phyloP scores from a whole-genome alignment of 257 asterid genomes.

The Solanum chmielewskii region DNA sequence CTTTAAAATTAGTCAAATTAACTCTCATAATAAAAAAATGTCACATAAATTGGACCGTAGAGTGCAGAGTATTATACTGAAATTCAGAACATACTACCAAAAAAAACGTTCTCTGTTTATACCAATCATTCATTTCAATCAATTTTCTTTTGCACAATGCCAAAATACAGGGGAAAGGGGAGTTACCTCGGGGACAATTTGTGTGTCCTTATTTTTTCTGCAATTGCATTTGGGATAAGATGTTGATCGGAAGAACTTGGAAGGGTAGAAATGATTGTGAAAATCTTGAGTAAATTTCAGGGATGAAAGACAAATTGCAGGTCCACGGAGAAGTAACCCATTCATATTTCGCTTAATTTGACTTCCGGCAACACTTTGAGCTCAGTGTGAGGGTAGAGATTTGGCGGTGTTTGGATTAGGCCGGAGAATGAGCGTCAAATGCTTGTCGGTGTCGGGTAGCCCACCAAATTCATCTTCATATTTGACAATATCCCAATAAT shows the following conservation, averaged over 20 bases:
- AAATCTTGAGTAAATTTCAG: background rate
- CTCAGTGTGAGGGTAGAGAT: background rate
- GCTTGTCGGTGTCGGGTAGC: background rate
- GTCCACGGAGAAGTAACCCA: background rate
- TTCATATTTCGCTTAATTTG: background rate
- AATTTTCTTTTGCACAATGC: background rate
- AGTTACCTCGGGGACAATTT: slow-evolving; percentile 11
- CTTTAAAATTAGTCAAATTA: background rate
- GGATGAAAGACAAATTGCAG: background rate
- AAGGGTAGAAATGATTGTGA: background rate
- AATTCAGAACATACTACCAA: background rate
- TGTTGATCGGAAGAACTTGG: slow-evolving; percentile 1
- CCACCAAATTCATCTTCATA: background rate
- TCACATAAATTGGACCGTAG: background rate
- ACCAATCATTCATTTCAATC: background rate
- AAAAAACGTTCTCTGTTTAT: background rate
- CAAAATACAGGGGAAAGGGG: background rate
- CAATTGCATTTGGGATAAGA: slow-evolving; percentile 18
- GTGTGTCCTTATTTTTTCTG: background rate
- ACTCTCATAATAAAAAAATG: background rate
- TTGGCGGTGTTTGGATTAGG: background rate
- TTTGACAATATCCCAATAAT: background rate
- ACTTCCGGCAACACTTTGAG: background rate
- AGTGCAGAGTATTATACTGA: background rate
- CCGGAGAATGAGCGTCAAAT: background rate